These are phyloP conservation scores for Spinacia oleracea DNA, from an alignment of 179 eudicot species.

Conservation along the genomic window DNA sequence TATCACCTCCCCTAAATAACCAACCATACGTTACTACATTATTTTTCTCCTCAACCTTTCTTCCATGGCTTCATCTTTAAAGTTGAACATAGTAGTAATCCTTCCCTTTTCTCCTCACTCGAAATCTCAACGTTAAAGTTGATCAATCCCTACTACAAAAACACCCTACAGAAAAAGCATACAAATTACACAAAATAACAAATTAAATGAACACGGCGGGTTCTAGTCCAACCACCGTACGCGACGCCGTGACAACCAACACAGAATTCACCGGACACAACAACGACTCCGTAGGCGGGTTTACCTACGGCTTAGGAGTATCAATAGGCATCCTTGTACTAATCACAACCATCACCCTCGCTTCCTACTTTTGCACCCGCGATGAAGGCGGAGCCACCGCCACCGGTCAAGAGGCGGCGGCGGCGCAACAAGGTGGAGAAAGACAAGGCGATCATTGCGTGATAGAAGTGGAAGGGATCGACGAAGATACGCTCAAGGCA, in stretches of 20 bases:
- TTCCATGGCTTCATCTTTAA: conserved; percentile 34
- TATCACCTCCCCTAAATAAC: conserved; percentile 26
- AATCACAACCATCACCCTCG: conserved; percentile 73
- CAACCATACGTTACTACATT: background rate
- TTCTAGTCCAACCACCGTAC: conserved; percentile 16
- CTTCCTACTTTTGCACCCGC: conserved; percentile 79
- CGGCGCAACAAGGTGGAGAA: background rate
- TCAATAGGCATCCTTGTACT: conserved; percentile 75
- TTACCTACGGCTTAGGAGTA: conserved; percentile 74
- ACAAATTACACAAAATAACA: background rate
- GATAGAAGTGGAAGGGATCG: conserved; percentile 59
- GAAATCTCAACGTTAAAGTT: background rate
- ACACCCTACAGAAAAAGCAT: background rate
- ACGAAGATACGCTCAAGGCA: conserved; percentile 59
- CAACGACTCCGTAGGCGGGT: conserved; percentile 45
- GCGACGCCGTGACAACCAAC: conserved; percentile 15
- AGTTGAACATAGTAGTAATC: background rate
- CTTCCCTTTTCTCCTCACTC: background rate
- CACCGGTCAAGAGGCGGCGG: no score
- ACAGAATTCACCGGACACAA: conserved; percentile 32
- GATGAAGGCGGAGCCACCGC: no score
- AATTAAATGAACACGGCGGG: conserved; percentile 25
- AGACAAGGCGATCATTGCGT: conserved; percentile 3
- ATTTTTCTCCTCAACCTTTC: background rate
- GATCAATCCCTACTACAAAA: background rate